phyloP scores from a whole-genome alignment of 2,329 filamentous ascomycete species.

The Pseudogymnoascus sp. region DNA sequence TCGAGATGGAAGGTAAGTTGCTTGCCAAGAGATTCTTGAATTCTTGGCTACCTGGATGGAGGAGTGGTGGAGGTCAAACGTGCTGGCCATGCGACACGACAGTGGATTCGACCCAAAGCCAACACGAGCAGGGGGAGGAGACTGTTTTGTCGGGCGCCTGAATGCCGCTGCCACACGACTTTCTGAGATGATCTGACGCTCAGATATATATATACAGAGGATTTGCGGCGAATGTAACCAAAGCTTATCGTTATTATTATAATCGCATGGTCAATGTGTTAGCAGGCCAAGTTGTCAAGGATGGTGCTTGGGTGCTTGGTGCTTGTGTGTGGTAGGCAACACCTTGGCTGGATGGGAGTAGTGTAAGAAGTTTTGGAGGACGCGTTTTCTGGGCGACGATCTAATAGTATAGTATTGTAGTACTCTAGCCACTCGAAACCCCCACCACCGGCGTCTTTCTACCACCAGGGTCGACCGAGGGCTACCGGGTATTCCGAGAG shows the following conservation, averaged over 20 bases:
- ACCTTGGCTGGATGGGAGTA: background rate
- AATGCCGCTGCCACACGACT: background rate
- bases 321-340: constrained; percentile 2
- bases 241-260: constrained; percentile 4
- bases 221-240: constrained; percentile 8
- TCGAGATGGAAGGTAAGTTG: constrained; percentile 11
- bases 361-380: background rate
- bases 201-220: background rate
- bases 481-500: background rate
- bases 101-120: background rate
- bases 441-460: background rate
- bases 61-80: constrained; percentile 14
- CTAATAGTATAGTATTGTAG: background rate
- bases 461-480: background rate
- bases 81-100: constrained; percentile 10
- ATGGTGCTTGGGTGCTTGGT: background rate
- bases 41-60: constrained; percentile 13
- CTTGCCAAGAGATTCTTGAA: constrained; percentile 14
- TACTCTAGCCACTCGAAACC: too few species aligned
- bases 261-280: constrained; percentile 11
- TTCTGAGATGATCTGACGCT: background rate
- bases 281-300: constrained; percentile 9
- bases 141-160: background rate
- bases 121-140: background rate
- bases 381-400: constrained; percentile 3